Evolutionary conservation across 1,284 basidiomycete genomes (phyloP), one percentile per base, ranked within the genome.

Genomic region (Sanghuangporus baumii): DNA sequence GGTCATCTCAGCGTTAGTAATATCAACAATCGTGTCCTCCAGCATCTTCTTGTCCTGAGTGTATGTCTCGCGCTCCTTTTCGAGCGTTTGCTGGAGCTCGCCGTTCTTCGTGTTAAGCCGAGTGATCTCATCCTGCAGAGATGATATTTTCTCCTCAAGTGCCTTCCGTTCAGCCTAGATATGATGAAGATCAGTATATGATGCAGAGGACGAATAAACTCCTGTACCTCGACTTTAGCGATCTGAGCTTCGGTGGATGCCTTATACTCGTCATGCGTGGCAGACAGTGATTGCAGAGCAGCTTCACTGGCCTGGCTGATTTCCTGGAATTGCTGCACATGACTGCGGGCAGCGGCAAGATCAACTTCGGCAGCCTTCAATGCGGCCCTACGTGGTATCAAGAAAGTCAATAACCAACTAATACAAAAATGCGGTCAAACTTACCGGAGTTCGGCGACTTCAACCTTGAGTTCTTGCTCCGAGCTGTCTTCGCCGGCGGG

Each of bases 281-380:
- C 73, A 61, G 87, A 88, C 51, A 95, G 75, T 47, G 83, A 82
- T 26, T 82, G 79, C 6, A 95, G 78, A 16, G 92, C 91, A 65
- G 81, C 81, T 70, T 95, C 93, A 68, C 84, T 93, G 0, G 90
- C 89, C 69, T 88, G 83, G 63, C 89, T 89, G 69, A 94, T 93
- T 63, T 89, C 86, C 71, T 92, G 84, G 81, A 89, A 94, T 72
- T 94, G 92, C 66, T 89, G 83, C 23, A 89, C 87, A 70, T 94
- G 89, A 56, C 78, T 82, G 57, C 82, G 80, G 2, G 91, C 87
- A 41, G 86, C 78, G 5, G 84, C 78, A 40, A 93, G 79, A 67
- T 94, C 91, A 20, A 90, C 79, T 72, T 93, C 86, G 0, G 87
- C 79, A 3, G 91, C 79, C 74, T 91, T 91, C 51, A 94, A 77